Evolutionary conservation across 1,139 yeast species (phyloP), one percentile per base, ranked within the genome.

Genomic region (Pichia sp.): DNA sequence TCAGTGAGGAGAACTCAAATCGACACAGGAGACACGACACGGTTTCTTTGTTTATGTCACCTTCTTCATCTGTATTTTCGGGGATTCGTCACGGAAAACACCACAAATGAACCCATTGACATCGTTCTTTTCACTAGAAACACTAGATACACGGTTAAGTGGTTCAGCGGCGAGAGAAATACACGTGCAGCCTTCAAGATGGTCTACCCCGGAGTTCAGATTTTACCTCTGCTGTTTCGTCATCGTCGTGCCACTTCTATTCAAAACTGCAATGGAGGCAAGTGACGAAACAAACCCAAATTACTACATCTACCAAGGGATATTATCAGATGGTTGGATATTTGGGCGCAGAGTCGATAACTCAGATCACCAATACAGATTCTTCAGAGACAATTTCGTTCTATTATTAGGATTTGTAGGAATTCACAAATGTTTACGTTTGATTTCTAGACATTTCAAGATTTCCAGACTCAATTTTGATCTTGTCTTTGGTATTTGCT

Each of bases 301-400:
- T 61, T 93, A 84, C 61, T 75, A 77, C 18, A 70, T 72, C 44
- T 90, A 77, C 60, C 75, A 76, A 53, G 76, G 80, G 46, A 68
- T 83, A 39, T 71, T 93, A 49, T 75, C 83, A 38, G 68, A 76
- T 10, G 85, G 91, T 2, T 88, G 96, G 96, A 66, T 87, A 55
- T 80, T 82, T 56, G 90, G 91, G 3, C 67, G 94, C 30, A 84
- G 79, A 69, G 94, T 79, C 56, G 97, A 94, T 63, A 91, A 91
- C 63, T 85, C 96, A 4, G 99, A 94, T 63, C 73, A 73, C 34
- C 99, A 94, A 65, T 94, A 93, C 61, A 71, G 89, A 28, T 88
- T 90, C 59, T 90, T 94, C 64, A 76, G 99, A 58, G 84, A 85
- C 60, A 90, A 89, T 62, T 73, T 91, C 56, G 77, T 81, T 11